Conservation (phyloP, 2,329 filamentous ascomycete genomes). For the Hyphodiscus sp. region DNA sequence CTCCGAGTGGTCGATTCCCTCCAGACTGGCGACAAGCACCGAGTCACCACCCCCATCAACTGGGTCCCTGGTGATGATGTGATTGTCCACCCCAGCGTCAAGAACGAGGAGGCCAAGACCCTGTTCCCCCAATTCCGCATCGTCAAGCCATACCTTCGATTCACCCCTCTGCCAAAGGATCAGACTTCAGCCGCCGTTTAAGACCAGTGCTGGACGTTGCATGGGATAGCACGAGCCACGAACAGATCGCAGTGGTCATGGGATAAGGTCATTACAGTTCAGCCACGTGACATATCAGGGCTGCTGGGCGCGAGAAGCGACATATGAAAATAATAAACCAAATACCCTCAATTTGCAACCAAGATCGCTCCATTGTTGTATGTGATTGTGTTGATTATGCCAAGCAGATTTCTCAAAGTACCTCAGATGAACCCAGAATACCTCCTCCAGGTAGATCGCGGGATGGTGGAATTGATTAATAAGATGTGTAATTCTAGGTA, state of each 20-base stretch:
- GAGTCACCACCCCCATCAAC: slow-evolving; percentile 82
- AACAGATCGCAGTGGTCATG: not conserved
- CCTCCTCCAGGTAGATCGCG: too few relatives aligned
- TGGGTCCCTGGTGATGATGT: slow-evolving; percentile 87
- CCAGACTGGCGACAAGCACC: slow-evolving; percentile 81
- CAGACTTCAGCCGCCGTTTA: slow-evolving; percentile 26
- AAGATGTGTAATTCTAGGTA: too few relatives aligned
- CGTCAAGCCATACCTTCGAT: slow-evolving; percentile 69
- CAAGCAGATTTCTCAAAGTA: too few relatives aligned
- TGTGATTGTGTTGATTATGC: too few relatives aligned
- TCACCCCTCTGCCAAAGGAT: slow-evolving; percentile 59
- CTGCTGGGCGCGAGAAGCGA: not conserved
- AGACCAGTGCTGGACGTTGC: not conserved
- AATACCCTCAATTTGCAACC: not conserved
- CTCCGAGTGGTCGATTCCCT: slow-evolving; percentile 73
- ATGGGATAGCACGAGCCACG: not conserved
- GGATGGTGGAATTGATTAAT: too few relatives aligned
- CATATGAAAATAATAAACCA: not conserved
- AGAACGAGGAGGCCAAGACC: slow-evolving; percentile 77
- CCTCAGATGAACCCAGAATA: too few relatives aligned
- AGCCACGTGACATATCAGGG: not conserved
- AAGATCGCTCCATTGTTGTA: too few relatives aligned
- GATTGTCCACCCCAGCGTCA: slow-evolving; percentile 79
- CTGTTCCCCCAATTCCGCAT: slow-evolving; percentile 73
- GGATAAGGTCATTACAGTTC: not conserved